These are phyloP conservation scores for Neonothopanus nambi DNA, from an alignment of 1,284 basidiomycete species.

Conservation along the genomic window DNA sequence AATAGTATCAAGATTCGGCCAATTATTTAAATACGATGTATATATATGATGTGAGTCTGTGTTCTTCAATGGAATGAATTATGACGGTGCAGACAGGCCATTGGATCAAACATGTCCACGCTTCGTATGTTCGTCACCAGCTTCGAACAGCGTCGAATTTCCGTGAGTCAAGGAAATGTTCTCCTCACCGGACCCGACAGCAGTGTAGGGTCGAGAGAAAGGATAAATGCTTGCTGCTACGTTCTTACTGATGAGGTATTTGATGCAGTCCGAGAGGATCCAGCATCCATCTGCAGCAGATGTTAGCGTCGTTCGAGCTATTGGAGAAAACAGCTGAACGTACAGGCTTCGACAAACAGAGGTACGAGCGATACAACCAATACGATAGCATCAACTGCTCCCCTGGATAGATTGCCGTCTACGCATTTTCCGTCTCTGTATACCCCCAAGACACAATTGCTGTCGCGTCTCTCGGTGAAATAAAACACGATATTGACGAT, in stretches of 20 bases:
- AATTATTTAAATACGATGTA: too few species aligned
- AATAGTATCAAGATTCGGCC: too few species aligned
- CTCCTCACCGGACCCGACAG: constrained; percentile 5
- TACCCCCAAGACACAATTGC: constrained; percentile 1
- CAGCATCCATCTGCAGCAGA: constrained; percentile 8
- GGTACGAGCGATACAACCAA: constrained; percentile 11
- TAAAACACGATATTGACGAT: constrained; percentile 13
- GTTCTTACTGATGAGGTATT: constrained; percentile 3
- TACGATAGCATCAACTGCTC: constrained; percentile 6
- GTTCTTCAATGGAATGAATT: too few species aligned
- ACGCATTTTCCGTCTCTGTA: constrained; percentile 9
- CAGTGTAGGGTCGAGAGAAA: constrained; percentile 8
- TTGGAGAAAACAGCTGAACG: neutral
- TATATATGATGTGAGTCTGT: too few species aligned
- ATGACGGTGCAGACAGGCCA: too few species aligned
- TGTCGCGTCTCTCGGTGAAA: constrained; percentile 8
- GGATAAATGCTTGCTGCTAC: constrained; percentile 5
- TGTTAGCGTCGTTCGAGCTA: neutral
- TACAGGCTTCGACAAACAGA: constrained; percentile 13
- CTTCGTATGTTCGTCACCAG: too few species aligned
- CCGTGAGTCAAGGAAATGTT: constrained; percentile 5
- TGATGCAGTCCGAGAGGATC: constrained; percentile 12
- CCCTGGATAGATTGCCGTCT: constrained; percentile 3
- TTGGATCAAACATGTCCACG: too few species aligned
- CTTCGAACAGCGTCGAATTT: too few species aligned